Evolutionary conservation across 371 early-diverging fungal species (phyloP).

Genomic region (Mortierella sp.): DNA sequence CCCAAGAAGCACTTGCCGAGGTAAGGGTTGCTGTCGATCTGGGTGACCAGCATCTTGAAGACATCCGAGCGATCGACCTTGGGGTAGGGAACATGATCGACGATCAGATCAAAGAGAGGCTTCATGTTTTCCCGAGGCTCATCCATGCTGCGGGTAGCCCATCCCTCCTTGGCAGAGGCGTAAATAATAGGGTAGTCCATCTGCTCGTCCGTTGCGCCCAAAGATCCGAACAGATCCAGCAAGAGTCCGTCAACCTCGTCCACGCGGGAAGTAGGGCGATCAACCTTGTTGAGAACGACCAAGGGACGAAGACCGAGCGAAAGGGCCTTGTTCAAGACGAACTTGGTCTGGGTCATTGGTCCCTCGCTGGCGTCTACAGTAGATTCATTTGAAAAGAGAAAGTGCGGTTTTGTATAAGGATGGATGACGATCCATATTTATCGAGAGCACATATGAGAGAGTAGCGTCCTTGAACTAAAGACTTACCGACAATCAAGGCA

Average conservation of each 20-base stretch:
- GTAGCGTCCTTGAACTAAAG: not conserved
- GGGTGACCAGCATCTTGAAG: conserved; percentile 86
- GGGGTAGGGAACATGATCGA: conserved; percentile 76
- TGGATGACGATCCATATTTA: too few relatives aligned
- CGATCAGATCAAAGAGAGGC: conserved; percentile 78
- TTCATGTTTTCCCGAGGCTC: conserved; percentile 62
- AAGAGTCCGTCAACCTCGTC: conserved; percentile 82
- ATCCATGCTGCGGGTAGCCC: conserved; percentile 71
- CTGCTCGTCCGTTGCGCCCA: conserved; percentile 83
- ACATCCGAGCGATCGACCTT: conserved; percentile 68
- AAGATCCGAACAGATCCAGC: conserved; percentile 79
- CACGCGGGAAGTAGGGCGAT: conserved; percentile 77
- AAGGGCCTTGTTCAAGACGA: conserved; percentile 84
- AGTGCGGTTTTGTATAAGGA: not conserved
- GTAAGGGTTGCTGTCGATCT: conserved; percentile 82
- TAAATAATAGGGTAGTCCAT: conserved; percentile 79
- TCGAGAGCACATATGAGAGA: too few relatives aligned
- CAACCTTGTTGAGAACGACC: conserved; percentile 87
- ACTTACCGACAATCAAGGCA: conserved; percentile 74
- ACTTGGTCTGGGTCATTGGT: conserved; percentile 89
- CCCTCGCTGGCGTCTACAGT: conserved; percentile 81
- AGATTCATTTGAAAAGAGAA: not conserved
- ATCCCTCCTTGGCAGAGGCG: conserved; percentile 87
- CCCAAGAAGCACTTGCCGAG: conserved; percentile 86
- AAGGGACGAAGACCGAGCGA: conserved; percentile 73